Evolutionary conservation across 2,329 filamentous ascomycete genomes (phyloP), one percentile per base, ranked within the genome.

Genomic region (Aspergillus ustus): DNA sequence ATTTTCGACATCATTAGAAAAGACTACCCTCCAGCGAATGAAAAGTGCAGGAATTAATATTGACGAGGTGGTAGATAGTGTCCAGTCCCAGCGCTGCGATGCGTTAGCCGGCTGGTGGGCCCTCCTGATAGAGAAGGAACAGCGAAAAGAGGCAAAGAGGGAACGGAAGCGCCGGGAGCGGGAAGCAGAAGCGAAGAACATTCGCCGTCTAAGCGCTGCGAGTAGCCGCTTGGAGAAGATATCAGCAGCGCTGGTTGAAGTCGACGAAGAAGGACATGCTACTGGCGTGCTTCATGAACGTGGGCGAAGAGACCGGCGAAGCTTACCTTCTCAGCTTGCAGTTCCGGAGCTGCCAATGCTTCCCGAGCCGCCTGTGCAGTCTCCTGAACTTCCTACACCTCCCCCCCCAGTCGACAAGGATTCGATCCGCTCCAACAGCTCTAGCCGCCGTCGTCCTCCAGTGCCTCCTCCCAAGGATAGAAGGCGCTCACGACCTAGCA

Each of bases 61-160:
- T 61, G 95, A 99, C 73, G 86, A 90, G 63, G 92, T 99, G 7
- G 94, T 98, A 65, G 94, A 98, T 74, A 96, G 95, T 70, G 95
- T 99, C 3, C 78, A 97, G 40, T 87, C 93, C 4, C 92, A 97
- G 74, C 86, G 92, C 66, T 98, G 95, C 72, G 94, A 99, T 77
- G 86, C 90, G 6, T 81, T 99, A 52, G 92, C 93, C 54, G 95
- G 95, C 6, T 99, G 95, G 95, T 99, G 95, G 95, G 91, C 92
- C 3, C 78, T 99, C 29, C 80, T 99, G 44, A 87, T 98, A 9
- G 95, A 98, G 72, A 99, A 98, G 75, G 95, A 99, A 73, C 87
- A 93, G 73, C 87, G 93, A 8, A 99, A 99, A 76, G 89, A 93
- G 66, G 85, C 81, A 64, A 84, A 93, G 63, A 84, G 89, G 64